Evolutionary conservation across 1,139 yeast genomes (phyloP).

Genomic region (Candida labiduridarum): DNA sequence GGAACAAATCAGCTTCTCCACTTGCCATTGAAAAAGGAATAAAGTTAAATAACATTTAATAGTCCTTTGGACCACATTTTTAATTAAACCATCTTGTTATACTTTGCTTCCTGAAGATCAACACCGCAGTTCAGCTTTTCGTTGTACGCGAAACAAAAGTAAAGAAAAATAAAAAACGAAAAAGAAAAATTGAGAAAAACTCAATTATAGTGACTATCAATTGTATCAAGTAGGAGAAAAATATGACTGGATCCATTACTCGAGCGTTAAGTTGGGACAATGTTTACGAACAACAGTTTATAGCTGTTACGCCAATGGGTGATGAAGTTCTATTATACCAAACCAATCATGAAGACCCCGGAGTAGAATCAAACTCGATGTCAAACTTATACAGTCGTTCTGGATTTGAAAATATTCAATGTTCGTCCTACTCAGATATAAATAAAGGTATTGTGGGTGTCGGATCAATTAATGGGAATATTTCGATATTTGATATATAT

Average conservation of each 20-base stretch:
- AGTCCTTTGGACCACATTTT: not conserved
- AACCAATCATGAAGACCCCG: conserved; percentile 47
- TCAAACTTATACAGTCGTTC: conserved; percentile 52
- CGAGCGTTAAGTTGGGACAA: conserved; percentile 64
- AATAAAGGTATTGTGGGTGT: conserved; percentile 66
- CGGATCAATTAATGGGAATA: conserved; percentile 73
- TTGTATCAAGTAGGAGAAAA: not conserved
- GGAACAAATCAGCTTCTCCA: not conserved
- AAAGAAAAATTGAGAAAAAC: not conserved
- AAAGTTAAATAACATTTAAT: not conserved
- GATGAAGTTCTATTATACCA: conserved; percentile 68
- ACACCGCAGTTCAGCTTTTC: too few relatives aligned
- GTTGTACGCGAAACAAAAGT: not conserved
- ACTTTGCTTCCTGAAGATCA: not conserved
- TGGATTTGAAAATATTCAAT: conserved; percentile 74
- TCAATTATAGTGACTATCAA: not conserved
- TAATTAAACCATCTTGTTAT: not conserved
- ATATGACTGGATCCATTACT: conserved; percentile 56
- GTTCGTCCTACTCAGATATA: conserved; percentile 64
- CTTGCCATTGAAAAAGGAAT: not conserved
- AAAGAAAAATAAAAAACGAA: not conserved
- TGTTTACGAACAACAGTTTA: conserved; percentile 55
- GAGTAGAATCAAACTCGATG: conserved; percentile 40
- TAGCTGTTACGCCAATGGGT: conserved; percentile 67
- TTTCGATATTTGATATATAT: conserved; percentile 64